These are phyloP conservation scores for Fusarium fujikuroi DNA, from an alignment of 2,329 filamentous ascomycete species.

Conservation along the genomic window DNA sequence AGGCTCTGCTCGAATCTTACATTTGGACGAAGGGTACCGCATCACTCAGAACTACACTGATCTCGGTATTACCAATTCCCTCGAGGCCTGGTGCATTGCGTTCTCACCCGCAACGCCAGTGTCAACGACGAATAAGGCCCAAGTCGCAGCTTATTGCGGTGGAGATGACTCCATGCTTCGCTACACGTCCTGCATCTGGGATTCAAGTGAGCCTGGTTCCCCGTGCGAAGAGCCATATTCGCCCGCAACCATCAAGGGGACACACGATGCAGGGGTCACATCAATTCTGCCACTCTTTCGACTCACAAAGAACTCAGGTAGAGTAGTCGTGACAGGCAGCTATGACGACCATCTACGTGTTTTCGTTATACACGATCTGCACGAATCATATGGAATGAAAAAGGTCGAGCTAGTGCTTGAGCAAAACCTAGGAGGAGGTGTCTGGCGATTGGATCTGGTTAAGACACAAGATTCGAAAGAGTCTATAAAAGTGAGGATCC, in stretches of 20 bases:
- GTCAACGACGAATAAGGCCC: conserved; percentile 30
- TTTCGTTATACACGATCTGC: conserved; percentile 60
- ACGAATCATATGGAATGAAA: conserved; percentile 53
- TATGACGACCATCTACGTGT: conserved; percentile 89
- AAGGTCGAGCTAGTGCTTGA: conserved; percentile 68
- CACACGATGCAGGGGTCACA: conserved; percentile 85
- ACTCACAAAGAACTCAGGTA: conserved; percentile 54
- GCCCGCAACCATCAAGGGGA: conserved; percentile 52
- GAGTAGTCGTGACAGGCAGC: conserved; percentile 82
- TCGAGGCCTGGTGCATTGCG: conserved; percentile 80
- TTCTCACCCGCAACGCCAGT: conserved; percentile 57
- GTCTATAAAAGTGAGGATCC: conserved; percentile 57
- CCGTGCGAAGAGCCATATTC: conserved; percentile 40
- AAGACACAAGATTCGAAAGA: conserved; percentile 43
- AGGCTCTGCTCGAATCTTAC: conserved; percentile 69
- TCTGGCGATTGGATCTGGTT: conserved; percentile 84
- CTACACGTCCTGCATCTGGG: conserved; percentile 52
- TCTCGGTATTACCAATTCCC: conserved; percentile 59
- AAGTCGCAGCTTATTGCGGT: conserved; percentile 70
- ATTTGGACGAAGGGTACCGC: conserved; percentile 56
- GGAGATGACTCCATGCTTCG: conserved; percentile 78
- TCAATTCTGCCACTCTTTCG: conserved; percentile 78
- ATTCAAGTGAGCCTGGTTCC: conserved; percentile 12
- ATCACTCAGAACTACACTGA: conserved; percentile 48
- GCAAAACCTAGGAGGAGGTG: conserved; percentile 77